Evolutionary conservation across 2,329 filamentous ascomycete genomes (phyloP).

Genomic region (Fusarium mangiferae): DNA sequence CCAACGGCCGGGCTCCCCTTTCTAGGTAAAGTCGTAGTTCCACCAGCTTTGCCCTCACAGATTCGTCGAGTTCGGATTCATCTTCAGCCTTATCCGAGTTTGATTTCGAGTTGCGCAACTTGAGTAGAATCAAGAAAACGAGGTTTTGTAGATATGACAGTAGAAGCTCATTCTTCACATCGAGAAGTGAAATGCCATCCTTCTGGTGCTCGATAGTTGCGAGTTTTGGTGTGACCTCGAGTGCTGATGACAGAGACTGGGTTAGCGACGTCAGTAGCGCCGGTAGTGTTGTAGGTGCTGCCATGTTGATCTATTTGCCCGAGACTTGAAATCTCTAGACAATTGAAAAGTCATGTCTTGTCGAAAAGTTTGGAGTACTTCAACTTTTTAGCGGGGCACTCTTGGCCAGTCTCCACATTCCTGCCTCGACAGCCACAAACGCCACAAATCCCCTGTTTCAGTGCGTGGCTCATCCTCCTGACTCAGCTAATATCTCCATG

Average conservation of each 20-base stretch:
- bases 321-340: conserved; percentile 25
- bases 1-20: conserved; percentile 88
- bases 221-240: conserved; percentile 73
- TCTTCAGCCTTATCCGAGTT: conserved; percentile 42
- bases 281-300: conserved; percentile 61
- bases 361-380: conserved; percentile 43
- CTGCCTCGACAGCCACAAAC: conserved; percentile 6
- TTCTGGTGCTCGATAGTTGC: conserved; percentile 75
- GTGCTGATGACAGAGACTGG: conserved; percentile 69
- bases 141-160: conserved; percentile 96
- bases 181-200: conserved; percentile 92
- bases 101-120: conserved; percentile 70
- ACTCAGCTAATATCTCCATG: conserved; percentile 42
- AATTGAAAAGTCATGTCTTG: conserved; percentile 14
- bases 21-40: conserved; percentile 94
- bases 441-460: conserved; percentile 27
- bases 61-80: conserved; percentile 63
- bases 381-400: conserved; percentile 48
- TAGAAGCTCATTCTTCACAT: conserved; percentile 96
- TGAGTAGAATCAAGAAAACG: conserved; percentile 85
- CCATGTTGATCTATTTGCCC: conserved; percentile 52
- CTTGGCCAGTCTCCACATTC: conserved; percentile 5
- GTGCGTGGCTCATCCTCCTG: conserved; percentile 31
- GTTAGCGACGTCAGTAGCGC: conserved; percentile 64
- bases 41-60: conserved; percentile 86